Percentiles rank a stretch among this genome's conserved stretches.
phyloP scores from a whole-genome alignment of 768 basidiomycete species.

The Roridomyces roridus region DNA sequence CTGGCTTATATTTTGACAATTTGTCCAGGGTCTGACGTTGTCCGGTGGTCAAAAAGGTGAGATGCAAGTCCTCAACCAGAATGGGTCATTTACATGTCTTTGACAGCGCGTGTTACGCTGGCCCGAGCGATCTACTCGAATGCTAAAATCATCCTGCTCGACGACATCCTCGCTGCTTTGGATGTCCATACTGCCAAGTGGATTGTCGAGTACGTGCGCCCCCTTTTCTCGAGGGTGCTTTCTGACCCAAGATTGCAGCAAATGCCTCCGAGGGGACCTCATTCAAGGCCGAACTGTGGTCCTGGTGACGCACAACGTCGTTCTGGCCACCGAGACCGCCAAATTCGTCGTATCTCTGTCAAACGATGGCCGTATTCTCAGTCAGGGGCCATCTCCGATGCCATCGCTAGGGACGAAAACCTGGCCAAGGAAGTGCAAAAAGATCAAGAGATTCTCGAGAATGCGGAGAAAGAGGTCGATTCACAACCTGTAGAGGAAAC shows the following conservation, averaged over 20 bases:
- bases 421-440: constrained; percentile 36
- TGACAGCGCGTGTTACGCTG: constrained; percentile 49
- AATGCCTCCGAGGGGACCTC: constrained; percentile 85
- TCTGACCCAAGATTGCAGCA: constrained; percentile 23
- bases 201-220: constrained; percentile 56
- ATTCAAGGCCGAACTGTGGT: constrained; percentile 80
- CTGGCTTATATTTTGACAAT: no score
- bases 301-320: constrained; percentile 61
- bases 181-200: constrained; percentile 84
- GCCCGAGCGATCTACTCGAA: constrained; percentile 54
- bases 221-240: no score
- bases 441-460: constrained; percentile 36
- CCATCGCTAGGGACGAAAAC: constrained; percentile 46
- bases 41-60: constrained; percentile 50
- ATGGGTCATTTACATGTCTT: no score
- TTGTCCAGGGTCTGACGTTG: constrained; percentile 19
- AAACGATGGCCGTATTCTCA: constrained; percentile 57
- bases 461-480: constrained; percentile 34
- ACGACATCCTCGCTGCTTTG: constrained; percentile 73
- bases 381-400: constrained; percentile 57
- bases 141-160: constrained; percentile 70
- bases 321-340: constrained; percentile 58
- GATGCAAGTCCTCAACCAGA: no score
- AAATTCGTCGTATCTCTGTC: constrained; percentile 62
- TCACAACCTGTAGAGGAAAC: constrained; percentile 22